Base-by-base conservation (phyloP, 2,329 filamentous ascomycete species). In the Calonectria crousiana region DNA sequence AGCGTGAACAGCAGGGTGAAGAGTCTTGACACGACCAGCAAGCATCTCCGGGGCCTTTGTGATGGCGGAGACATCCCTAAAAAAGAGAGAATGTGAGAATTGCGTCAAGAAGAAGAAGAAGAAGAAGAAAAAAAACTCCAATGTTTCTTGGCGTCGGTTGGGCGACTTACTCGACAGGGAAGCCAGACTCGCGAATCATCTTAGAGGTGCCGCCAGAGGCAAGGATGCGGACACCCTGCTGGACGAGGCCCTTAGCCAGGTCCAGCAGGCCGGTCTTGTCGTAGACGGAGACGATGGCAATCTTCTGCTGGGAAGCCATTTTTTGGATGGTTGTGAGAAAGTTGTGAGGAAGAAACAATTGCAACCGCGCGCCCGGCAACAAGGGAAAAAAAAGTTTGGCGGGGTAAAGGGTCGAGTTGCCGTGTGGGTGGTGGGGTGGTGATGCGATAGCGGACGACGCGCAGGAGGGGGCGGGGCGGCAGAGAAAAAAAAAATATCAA, bases 31-130 rank as follows among this genome's bases (percentile, higher is more conserved):
- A 67, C 88, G 87, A 78, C 95, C 95, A 79, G 93, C 94, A 65
- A 98, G 93, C 95, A 99, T 98, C 89, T 99, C 97, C 71, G 97
- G 97, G 16, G 97, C 96, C 84, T 95, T 93, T 66, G 97, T 99
- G 86, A 99, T 98, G 85, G 95, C 95, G 67, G 96, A 98, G 81
- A 99, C 95, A 88, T 99, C 97, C 88, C 95, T 97, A 51, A 1
- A 51, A 1, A 28, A 3, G 53, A 30, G 32, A 4, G 23, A 58
- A 13, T 30, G 49, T 75, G 28, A 75, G 74, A 41, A 66, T 67
- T 30, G 53, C 51, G 41, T 28, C 36, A 18, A 41, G 23, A 26
- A 28, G 41, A 13, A 47, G 44, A 47, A 23, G 44, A 47, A 47
- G 44, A 13, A 47, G 44, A 47, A 23, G 44, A 47, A 47, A n/a